These are phyloP conservation scores for Cryptococcus maquisensis DNA, from an alignment of 1,284 basidiomycete species.

Conservation along the genomic window DNA sequence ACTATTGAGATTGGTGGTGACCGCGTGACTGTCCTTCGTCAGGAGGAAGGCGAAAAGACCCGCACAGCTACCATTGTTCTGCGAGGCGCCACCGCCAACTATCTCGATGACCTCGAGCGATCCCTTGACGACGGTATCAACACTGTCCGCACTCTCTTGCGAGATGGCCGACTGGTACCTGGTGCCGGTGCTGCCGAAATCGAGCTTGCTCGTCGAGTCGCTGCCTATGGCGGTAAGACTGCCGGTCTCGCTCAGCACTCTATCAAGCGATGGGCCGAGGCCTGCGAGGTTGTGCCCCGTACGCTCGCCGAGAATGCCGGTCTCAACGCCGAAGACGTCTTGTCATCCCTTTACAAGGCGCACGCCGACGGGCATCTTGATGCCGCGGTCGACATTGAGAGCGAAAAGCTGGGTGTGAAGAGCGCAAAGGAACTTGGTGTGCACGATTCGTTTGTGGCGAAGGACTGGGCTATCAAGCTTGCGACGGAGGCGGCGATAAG, in stretches of 20 bases:
- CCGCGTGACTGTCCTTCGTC: constrained; percentile 92
- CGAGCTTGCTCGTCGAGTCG: constrained; percentile 78
- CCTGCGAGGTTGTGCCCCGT: constrained; percentile 87
- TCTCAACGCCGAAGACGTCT: constrained; percentile 85
- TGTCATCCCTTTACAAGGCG: constrained; percentile 82
- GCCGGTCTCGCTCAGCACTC: constrained; percentile 92
- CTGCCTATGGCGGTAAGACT: constrained; percentile 80
- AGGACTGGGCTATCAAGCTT: constrained; percentile 50
- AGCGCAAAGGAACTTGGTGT: constrained; percentile 23
- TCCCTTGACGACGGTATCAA: constrained; percentile 97
- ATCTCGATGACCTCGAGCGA: constrained; percentile 90
- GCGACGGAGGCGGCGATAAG: constrained; percentile 86
- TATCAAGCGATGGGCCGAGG: constrained; percentile 83
- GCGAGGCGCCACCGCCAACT: constrained; percentile 92
- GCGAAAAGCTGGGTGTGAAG: constrained; percentile 28
- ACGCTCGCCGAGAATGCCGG: constrained; percentile 97
- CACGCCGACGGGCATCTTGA: constrained; percentile 61
- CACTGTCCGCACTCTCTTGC: constrained; percentile 88
- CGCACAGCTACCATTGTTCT: constrained; percentile 90
- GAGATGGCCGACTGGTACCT: constrained; percentile 84
- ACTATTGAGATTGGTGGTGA: constrained; percentile 96
- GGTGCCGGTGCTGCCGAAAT: constrained; percentile 94
- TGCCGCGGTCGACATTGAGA: constrained; percentile 75
- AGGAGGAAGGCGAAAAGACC: constrained; percentile 70
- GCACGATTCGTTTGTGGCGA: constrained; percentile 45